Evolutionary conservation across 2,329 filamentous ascomycete genomes (phyloP).

Genomic region (Monosporascus cannonballus): DNA sequence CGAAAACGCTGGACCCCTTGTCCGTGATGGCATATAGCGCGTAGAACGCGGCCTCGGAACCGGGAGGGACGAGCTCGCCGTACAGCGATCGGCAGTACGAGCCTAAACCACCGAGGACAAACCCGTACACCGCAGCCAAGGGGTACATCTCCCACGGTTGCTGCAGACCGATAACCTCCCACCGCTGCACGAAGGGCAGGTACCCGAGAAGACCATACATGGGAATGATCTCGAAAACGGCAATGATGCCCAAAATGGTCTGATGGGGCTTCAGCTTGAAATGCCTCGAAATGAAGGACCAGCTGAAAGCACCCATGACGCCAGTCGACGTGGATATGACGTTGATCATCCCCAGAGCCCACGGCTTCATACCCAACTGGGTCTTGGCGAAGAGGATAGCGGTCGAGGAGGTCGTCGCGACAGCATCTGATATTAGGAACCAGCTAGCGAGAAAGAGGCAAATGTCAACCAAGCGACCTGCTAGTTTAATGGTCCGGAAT

Average conservation of each 20-base stretch:
- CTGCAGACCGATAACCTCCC: conserved; percentile 80
- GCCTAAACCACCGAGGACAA: conserved; percentile 88
- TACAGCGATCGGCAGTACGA: conserved; percentile 90
- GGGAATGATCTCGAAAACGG: conserved; percentile 85
- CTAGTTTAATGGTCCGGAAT: conserved; percentile 71
- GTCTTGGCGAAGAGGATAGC: conserved; percentile 96
- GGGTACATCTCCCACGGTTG: conserved; percentile 97
- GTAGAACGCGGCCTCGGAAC: conserved; percentile 93
- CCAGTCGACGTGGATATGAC: conserved; percentile 83
- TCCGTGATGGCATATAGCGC: conserved; percentile 96
- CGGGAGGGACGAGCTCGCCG: conserved; percentile 88
- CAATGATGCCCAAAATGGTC: conserved; percentile 88
- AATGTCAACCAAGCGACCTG: conserved; percentile 66
- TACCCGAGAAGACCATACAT: conserved; percentile 87
- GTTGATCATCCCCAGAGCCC: conserved; percentile 85
- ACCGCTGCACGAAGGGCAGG: conserved; percentile 67
- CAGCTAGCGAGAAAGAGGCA: conserved; percentile 78
- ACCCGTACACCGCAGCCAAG: conserved; percentile 81
- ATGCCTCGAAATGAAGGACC: conserved; percentile 70
- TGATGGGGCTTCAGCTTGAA: conserved; percentile 71
- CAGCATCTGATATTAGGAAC: conserved; percentile 91
- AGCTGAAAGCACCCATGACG: conserved; percentile 82
- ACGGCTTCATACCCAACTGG: conserved; percentile 80
- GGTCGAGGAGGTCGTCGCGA: conserved; percentile 90
- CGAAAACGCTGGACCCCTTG: conserved; percentile 91